Conservation (phyloP, 2,329 filamentous ascomycete species). For the Ascochyta koolunga region DNA sequence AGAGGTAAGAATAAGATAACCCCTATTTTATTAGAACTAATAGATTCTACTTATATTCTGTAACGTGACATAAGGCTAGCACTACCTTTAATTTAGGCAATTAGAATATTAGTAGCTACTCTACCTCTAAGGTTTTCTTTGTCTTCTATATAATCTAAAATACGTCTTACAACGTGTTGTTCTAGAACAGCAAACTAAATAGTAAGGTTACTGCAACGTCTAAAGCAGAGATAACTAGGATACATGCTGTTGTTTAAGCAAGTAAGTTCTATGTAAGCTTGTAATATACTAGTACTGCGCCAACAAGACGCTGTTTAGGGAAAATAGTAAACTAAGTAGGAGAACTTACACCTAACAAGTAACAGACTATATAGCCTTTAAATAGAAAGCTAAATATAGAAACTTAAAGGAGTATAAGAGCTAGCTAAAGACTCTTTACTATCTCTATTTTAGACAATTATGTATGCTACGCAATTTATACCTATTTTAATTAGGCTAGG, state of each 20-base stretch:
- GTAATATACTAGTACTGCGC: neutral
- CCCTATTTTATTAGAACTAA: neutral
- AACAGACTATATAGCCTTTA: neutral
- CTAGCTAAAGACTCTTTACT: neutral
- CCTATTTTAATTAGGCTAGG: neutral
- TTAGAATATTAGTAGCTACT: neutral
- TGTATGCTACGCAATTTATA: neutral
- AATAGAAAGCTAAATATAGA: neutral
- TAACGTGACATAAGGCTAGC: neutral
- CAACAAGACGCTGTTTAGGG: neutral
- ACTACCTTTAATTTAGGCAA: neutral
- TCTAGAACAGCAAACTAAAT: conserved; percentile 2
- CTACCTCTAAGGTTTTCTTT: neutral
- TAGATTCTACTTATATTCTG: neutral
- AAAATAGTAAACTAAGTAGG: neutral
- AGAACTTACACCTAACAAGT: neutral
- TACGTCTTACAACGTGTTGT: neutral
- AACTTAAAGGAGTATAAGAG: neutral
- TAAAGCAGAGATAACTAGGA: conserved; percentile 1
- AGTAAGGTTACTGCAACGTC: neutral
- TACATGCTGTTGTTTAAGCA: neutral
- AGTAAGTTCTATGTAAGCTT: neutral
- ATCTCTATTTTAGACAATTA: neutral
- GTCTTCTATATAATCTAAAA: neutral
- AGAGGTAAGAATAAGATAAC: neutral